Evolutionary conservation across 73 alveolate genomes (phyloP).

Genomic region (Paramecium pentaurelia): DNA sequence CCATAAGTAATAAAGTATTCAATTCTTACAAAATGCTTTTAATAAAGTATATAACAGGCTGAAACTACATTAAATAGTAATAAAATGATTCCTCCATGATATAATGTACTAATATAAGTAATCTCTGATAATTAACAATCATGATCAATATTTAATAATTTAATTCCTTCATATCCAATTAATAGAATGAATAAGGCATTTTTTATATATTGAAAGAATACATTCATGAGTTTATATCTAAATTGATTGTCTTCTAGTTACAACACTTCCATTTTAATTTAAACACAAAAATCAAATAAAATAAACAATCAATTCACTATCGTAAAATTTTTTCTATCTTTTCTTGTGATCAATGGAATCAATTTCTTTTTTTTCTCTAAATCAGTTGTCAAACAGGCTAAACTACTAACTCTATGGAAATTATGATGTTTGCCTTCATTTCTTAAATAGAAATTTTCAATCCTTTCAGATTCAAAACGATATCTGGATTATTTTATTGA

Average conservation of each 20-base stretch:
- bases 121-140: background rate
- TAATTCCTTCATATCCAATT: slow-evolving; percentile 22
- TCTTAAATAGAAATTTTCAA: background rate
- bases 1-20: slow-evolving; percentile 31
- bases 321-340: background rate
- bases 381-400: background rate
- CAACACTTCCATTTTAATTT: background rate
- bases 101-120: background rate
- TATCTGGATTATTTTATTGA: background rate
- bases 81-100: slow-evolving; percentile 6
- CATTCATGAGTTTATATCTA: slow-evolving; percentile 20
- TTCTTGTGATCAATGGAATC: background rate
- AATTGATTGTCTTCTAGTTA: slow-evolving; percentile 11
- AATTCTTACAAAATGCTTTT: slow-evolving; percentile 41
- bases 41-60: slow-evolving; percentile 19
- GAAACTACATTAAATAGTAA: background rate
- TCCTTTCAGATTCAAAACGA: background rate
- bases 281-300: background rate
- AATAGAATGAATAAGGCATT: slow-evolving; percentile 4
- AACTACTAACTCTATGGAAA: background rate
- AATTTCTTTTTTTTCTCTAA: background rate
- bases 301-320: background rate
- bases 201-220: slow-evolving; percentile 12
- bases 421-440: background rate
- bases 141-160: background rate